Percentiles rank a stretch among this genome's conserved stretches.
phyloP scores from a whole-genome alignment of 2,329 filamentous ascomycete genomes.

The Colletotrichum sp. region DNA sequence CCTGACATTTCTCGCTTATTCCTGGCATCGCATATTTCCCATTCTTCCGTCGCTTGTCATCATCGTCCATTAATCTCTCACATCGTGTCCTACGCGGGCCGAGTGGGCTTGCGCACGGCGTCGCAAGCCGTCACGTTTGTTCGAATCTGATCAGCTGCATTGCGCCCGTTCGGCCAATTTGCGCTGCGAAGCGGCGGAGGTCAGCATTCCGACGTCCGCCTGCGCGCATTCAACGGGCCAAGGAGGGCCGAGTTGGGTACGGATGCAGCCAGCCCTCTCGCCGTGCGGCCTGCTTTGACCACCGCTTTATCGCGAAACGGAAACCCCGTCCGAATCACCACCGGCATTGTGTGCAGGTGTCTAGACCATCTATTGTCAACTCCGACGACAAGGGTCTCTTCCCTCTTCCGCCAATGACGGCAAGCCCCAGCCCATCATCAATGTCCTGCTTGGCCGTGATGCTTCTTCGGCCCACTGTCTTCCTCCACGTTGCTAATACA shows the following conservation, averaged over 20 bases:
- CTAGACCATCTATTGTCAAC: slow-evolving; percentile 8
- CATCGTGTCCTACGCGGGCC: background rate
- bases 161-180: background rate
- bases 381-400: slow-evolving; percentile 3
- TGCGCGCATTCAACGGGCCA: background rate
- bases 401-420: slow-evolving; percentile 9
- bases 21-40: background rate
- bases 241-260: slow-evolving; percentile 17
- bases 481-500: background rate
- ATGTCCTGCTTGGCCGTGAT: background rate
- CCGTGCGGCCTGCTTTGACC: background rate
- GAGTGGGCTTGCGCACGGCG: background rate
- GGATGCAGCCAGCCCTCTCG: slow-evolving; percentile 15
- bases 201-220: background rate
- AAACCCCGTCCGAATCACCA: slow-evolving; percentile 12
- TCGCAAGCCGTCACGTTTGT: background rate
- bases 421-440: background rate
- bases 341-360: slow-evolving; percentile 13
- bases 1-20: background rate
- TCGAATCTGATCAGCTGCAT: background rate
- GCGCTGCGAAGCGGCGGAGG: background rate
- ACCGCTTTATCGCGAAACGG: slow-evolving; percentile 11
- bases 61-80: background rate
- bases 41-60: background rate
- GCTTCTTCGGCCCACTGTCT: background rate